Evolutionary conservation across 306 rosid genomes (phyloP).

Genomic region (Corylus americana): DNA sequence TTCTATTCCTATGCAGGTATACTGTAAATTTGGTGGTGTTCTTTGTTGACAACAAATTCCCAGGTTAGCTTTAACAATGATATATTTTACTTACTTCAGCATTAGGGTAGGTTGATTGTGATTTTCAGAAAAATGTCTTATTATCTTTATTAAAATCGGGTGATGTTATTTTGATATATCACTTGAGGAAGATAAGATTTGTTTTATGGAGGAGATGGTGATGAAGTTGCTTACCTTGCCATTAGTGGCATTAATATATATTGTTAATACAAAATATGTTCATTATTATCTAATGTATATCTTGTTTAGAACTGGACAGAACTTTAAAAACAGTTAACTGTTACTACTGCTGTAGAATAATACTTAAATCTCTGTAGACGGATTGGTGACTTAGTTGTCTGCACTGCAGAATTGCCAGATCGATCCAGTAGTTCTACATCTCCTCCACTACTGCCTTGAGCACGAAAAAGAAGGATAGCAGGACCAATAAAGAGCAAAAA

Average conservation of each 20-base stretch:
- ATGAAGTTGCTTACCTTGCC: not conserved
- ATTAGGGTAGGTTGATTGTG: not conserved
- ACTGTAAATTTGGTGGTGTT: slow-evolving; percentile 47
- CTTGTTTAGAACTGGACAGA: not conserved
- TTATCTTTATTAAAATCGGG: not conserved
- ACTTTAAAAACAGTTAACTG: not conserved
- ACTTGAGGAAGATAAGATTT: not conserved
- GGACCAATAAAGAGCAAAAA: slow-evolving; percentile 37
- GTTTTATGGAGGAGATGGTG: no score
- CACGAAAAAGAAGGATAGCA: slow-evolving; percentile 42
- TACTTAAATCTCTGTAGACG: not conserved
- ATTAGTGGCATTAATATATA: not conserved
- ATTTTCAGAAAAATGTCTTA: not conserved
- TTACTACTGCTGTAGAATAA: not conserved
- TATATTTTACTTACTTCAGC: not conserved
- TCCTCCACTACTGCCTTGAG: slow-evolving; percentile 33
- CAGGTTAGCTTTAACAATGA: slow-evolving; percentile 34
- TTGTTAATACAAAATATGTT: not conserved
- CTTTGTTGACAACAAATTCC: slow-evolving; percentile 44
- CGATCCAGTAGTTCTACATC: slow-evolving; percentile 37
- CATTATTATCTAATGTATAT: not conserved
- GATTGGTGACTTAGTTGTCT: not conserved
- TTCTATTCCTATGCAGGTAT: slow-evolving; percentile 37
- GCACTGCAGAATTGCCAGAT: slow-evolving; percentile 45
- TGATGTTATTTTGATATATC: not conserved